Conservation (phyloP, 495 filamentous ascomycete genomes). For the Neurospora hispaniola region DNA sequence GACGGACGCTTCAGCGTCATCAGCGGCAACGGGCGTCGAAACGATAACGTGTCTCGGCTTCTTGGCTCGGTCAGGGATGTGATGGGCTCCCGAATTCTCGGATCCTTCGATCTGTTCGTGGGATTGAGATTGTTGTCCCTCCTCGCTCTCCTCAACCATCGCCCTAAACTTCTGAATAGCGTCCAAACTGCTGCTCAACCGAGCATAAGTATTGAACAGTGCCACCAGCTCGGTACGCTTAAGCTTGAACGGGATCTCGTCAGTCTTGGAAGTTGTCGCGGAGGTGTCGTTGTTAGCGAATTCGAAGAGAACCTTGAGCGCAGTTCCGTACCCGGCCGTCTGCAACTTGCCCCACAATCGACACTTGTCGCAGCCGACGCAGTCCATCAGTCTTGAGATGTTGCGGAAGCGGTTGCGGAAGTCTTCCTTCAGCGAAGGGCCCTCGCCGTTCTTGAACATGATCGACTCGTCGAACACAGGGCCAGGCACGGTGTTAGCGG, state of each 20-base stretch:
- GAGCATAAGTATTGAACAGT: slow-evolving; percentile 83
- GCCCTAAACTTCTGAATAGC: slow-evolving; percentile 64
- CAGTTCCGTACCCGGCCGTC: slow-evolving; percentile 87
- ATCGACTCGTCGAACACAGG: slow-evolving; percentile 85
- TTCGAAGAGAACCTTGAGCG: slow-evolving; percentile 91
- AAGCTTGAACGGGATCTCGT: slow-evolving; percentile 49
- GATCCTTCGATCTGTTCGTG: slow-evolving; percentile 28
- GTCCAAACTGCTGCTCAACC: slow-evolving; percentile 66
- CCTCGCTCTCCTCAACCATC: slow-evolving; percentile 51
- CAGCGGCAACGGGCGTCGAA: not conserved
- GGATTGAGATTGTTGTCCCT: slow-evolving; percentile 4
- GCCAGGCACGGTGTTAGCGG: slow-evolving; percentile 43
- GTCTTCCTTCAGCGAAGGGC: slow-evolving; percentile 78
- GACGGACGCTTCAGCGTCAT: slow-evolving; percentile 3
- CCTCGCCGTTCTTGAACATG: slow-evolving; percentile 77
- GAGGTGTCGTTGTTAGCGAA: slow-evolving; percentile 68
- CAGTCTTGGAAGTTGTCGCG: slow-evolving; percentile 26
- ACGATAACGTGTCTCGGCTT: slow-evolving; percentile 36
- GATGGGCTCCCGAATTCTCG: slow-evolving; percentile 8
- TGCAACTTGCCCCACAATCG: slow-evolving; percentile 98
- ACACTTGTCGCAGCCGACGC: slow-evolving; percentile 97
- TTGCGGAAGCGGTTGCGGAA: slow-evolving; percentile 97
- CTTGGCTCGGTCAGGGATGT: slow-evolving; percentile 31
- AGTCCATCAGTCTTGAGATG: slow-evolving; percentile 93
- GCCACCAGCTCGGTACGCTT: slow-evolving; percentile 88